phyloP scores from a whole-genome alignment of 352 stramenopile species.

The Phytophthora sojae region DNA sequence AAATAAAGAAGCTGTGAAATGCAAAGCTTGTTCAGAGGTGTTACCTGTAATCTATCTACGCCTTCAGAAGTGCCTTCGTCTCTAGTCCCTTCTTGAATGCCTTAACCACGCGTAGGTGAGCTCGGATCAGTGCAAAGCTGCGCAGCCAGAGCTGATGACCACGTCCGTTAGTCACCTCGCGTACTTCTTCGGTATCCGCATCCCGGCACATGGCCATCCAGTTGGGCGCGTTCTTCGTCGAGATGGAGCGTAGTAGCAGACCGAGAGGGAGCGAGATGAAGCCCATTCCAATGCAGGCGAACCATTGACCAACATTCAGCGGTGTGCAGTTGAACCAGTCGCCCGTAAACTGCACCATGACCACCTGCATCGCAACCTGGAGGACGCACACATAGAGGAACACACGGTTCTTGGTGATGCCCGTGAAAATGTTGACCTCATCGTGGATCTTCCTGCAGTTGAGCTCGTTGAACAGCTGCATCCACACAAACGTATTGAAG shows the following conservation, averaged over 20 bases:
- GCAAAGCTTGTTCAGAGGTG: not conserved
- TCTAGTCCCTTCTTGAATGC: conserved; percentile 69
- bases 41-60: conserved; percentile 11
- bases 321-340: conserved; percentile 61
- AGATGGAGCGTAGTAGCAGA: conserved; percentile 58
- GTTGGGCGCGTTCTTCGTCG: conserved; percentile 58
- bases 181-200: conserved; percentile 46
- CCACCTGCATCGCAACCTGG: conserved; percentile 90
- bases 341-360: conserved; percentile 95
- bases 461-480: conserved; percentile 90
- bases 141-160: conserved; percentile 60
- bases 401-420: conserved; percentile 90
- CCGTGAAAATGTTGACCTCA: conserved; percentile 94
- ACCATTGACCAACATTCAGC: conserved; percentile 51
- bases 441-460: conserved; percentile 90
- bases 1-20: too few species aligned
- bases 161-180: conserved; percentile 30
- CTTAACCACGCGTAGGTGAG: conserved; percentile 67
- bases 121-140: conserved; percentile 53
- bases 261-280: conserved; percentile 56
- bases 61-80: conserved; percentile 33
- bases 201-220: conserved; percentile 66
- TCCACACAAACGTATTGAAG: conserved; percentile 98
- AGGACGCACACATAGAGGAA: conserved; percentile 92
- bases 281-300: conserved; percentile 63